Percentiles rank a stretch among this genome's conserved stretches.
Evolutionary conservation across 2,329 filamentous ascomycete species (phyloP).

Genomic region (Cladosporium sp.): DNA sequence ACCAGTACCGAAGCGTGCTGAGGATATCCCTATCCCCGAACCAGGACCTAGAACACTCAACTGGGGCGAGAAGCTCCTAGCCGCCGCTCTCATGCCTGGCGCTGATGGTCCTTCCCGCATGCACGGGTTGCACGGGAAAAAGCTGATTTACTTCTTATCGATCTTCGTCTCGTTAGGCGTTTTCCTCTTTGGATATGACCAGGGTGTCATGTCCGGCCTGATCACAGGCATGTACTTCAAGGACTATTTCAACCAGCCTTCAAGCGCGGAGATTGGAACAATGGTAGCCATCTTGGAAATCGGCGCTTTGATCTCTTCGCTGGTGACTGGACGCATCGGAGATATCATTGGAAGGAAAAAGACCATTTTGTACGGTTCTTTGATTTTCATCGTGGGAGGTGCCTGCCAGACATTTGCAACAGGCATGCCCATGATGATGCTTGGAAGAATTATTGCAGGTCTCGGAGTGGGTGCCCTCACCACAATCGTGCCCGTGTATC

Average conservation of each 20-base stretch:
- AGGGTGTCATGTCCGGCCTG: conserved; percentile 78
- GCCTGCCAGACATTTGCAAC: conserved; percentile 79
- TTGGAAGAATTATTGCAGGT: conserved; percentile 53
- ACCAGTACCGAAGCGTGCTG: conserved; percentile 56
- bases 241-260: conserved; percentile 88
- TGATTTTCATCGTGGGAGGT: conserved; percentile 82
- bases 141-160: conserved; percentile 71
- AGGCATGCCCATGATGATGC: conserved; percentile 82
- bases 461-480: conserved; percentile 52
- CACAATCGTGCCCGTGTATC: conserved; percentile 55
- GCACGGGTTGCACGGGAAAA: conserved; percentile 92
- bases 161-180: conserved; percentile 62
- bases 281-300: conserved; percentile 98
- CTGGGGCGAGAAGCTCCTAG: conserved; percentile 69
- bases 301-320: conserved; percentile 85
- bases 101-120: conserved; percentile 65
- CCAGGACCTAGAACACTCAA: conserved; percentile 64
- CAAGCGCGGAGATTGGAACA: conserved; percentile 83
- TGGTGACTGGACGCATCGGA: conserved; percentile 82
- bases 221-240: conserved; percentile 80
- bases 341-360: conserved; percentile 86
- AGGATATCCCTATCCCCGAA: conserved; percentile 79
- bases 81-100: conserved; percentile 79
- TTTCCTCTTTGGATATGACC: conserved; percentile 86
- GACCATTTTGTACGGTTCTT: conserved; percentile 91